Evolutionary conservation across 2,329 filamentous ascomycete genomes (phyloP), one percentile per base, ranked within the genome.

Genomic region (Magnaporthiopsis incrustans): DNA sequence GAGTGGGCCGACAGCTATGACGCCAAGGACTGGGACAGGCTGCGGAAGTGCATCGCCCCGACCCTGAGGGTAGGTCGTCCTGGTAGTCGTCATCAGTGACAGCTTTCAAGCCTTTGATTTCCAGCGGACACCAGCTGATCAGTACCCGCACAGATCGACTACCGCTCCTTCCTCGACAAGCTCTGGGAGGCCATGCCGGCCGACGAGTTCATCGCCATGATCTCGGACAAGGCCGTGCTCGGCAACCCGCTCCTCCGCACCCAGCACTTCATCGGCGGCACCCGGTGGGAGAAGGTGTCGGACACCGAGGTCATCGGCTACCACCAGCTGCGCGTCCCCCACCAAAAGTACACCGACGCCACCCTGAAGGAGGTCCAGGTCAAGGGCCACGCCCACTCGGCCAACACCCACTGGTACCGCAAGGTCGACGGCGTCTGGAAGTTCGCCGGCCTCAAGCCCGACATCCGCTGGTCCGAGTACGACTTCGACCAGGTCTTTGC

Each of bases 1-100:
- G 81, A 86, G 70, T 87, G 85, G 85, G 84, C 83, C 65, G 84
- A 86, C 72, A 84, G 81, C 76, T 87, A 87, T 73, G 85, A 87
- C 73, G 81, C 80, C 73, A 88, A 88, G 76, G 83, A 87, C 75
- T 87, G 85, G 84, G 76, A 79, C 14, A 80, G 84, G 63, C 79
- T 87, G 57, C 71, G 76, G 68, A 83, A 81, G 68, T 84, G 81
- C 77, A 85, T 89, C 68, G 86, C 86, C 11, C 86, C 86, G 1
- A 85, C 81, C 2, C 70, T 85, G 27, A 77, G 75, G 59, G 79
- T 79, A 71, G 64, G 76, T 71, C 4, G 10, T 63, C 33, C 57
- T 33, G 33, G 30, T 33, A n/a, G n/a, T 22, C 25, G 7, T 18
- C 57, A 8, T 8, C 12, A 14, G 33, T 2, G 22, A 53, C 22